These are phyloP conservation scores for Nigrospora oryzae DNA, from an alignment of 2,329 filamentous ascomycete genomes.

Conservation along the genomic window DNA sequence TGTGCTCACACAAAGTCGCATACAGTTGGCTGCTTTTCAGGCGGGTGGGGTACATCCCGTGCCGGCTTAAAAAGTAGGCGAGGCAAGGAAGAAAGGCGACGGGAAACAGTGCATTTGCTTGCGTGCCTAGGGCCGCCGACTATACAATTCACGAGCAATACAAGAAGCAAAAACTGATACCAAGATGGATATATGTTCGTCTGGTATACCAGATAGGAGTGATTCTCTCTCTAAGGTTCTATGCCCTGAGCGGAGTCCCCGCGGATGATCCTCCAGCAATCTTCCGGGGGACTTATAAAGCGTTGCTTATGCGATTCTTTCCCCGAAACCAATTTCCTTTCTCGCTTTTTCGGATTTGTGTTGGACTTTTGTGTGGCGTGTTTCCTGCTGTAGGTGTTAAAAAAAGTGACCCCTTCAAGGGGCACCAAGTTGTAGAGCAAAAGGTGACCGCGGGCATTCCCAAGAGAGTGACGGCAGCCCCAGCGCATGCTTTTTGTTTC, in stretches of 20 bases:
- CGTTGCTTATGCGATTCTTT: not conserved
- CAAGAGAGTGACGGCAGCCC: slow-evolving; percentile 2
- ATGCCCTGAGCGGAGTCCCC: slow-evolving; percentile 13
- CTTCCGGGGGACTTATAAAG: slow-evolving; percentile 1
- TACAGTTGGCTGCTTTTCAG: too few species aligned
- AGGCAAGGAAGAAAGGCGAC: too few species aligned
- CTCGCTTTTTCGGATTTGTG: not conserved
- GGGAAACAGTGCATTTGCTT: too few species aligned
- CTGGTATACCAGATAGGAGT: slow-evolving; percentile 14
- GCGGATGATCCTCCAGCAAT: slow-evolving; percentile 3
- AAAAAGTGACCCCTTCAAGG: not conserved
- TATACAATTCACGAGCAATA: too few species aligned
- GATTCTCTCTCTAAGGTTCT: slow-evolving; percentile 14
- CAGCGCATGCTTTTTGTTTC: not conserved
- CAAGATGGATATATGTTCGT: not conserved
- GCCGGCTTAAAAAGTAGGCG: too few species aligned
- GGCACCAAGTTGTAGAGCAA: not conserved
- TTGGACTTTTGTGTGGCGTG: not conserved
- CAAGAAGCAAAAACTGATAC: too few species aligned
- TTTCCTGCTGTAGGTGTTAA: not conserved
- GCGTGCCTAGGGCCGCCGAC: too few species aligned
- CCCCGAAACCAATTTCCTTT: not conserved
- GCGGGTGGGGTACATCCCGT: too few species aligned
- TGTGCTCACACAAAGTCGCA: too few species aligned
- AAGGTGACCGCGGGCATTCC: not conserved